A percentile compares a stretch with the other conserved stretches of the same genome.
Conservation (phyloP, 2,329 filamentous ascomycete species). For the Colletotrichum australisinense region DNA sequence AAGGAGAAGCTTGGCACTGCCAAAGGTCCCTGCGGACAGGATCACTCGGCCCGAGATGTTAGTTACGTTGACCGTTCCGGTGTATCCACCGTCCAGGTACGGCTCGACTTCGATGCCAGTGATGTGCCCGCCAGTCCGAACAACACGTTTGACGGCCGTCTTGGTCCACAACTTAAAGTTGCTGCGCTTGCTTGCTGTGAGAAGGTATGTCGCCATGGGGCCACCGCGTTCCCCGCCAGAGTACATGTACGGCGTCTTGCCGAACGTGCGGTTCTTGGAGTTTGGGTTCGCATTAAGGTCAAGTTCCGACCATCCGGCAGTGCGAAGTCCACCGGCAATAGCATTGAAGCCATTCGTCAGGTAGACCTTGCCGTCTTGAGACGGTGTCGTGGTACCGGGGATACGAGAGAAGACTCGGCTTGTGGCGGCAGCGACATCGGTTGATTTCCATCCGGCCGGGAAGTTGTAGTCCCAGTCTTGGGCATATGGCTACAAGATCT, state of each 20-base stretch:
- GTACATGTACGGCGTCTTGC: constrained; percentile 76
- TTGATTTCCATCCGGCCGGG: constrained; percentile 76
- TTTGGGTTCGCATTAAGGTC: constrained; percentile 69
- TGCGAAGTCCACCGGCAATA: constrained; percentile 67
- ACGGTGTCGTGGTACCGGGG: constrained; percentile 75
- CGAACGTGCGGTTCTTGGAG: constrained; percentile 74
- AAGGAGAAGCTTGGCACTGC: constrained; percentile 76
- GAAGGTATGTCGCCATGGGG: constrained; percentile 78
- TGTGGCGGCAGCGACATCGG: constrained; percentile 70
- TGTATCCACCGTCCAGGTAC: constrained; percentile 62
- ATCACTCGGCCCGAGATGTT: constrained; percentile 72
- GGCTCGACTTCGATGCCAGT: constrained; percentile 77
- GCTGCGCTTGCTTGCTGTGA: constrained; percentile 65
- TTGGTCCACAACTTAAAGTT: constrained; percentile 78
- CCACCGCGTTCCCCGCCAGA: constrained; percentile 74
- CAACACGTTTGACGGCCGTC: constrained; percentile 74
- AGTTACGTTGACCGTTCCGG: constrained; percentile 71
- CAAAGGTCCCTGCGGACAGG: constrained; percentile 75
- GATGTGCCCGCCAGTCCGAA: constrained; percentile 70
- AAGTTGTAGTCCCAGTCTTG: constrained; percentile 80
- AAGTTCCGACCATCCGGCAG: constrained; percentile 72
- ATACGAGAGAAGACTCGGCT: constrained; percentile 76
- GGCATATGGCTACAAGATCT: constrained; percentile 59
- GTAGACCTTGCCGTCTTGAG: constrained; percentile 74
- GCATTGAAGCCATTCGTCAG: constrained; percentile 75